Evolutionary conservation across 2,329 filamentous ascomycete genomes (phyloP), one percentile per base, ranked within the genome.

Genomic region (Fusarium poae): DNA sequence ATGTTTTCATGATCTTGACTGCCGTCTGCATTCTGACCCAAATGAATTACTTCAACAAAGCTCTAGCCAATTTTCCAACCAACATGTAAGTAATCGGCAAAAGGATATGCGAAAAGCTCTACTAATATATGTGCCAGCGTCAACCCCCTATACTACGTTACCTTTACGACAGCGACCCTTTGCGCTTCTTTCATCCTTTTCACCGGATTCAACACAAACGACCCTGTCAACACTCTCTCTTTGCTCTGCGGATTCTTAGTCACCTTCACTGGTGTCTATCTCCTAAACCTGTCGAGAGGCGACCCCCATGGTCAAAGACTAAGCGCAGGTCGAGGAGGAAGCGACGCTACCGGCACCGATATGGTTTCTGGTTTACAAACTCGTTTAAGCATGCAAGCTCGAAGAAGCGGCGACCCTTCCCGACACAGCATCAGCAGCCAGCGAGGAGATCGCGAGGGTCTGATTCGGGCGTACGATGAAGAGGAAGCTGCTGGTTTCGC

Each of bases 11-110:
- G 80, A 97, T 99, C 71, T 88, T 98, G 70, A 96, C 94, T 0
- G 85, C 86, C 5, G 93, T 97, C 69, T 99, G 96, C 83, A 98
- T 99, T 77, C 80, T 99, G 72, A 97, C 94, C 11, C 96, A 99
- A 84, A 98, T 99, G 96, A 99, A 99, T 81, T 99, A 99, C 81
- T 97, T 99, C 82, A 99, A 99, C 85, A 99, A 99, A 81, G 96
- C 96, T 10, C 83, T 99, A 63, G 97, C 93, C 79, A 94, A 97
- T 76, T 99, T 98, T 81, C 95, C 93, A 30, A 97, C 96, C 32
- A 97, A 97, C 74, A 97, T 99, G 94, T 97, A 86, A 79, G 92
- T 84, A 25, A 13, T 11, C 16, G 15, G 25, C 11, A 6, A 9
- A 23, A 20, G 12, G 27, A 6, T 9, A 15, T 15, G 9, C 29